These are phyloP conservation scores for Hypoxylon sp. DNA, from an alignment of 2,329 filamentous ascomycete genomes.

Conservation along the genomic window DNA sequence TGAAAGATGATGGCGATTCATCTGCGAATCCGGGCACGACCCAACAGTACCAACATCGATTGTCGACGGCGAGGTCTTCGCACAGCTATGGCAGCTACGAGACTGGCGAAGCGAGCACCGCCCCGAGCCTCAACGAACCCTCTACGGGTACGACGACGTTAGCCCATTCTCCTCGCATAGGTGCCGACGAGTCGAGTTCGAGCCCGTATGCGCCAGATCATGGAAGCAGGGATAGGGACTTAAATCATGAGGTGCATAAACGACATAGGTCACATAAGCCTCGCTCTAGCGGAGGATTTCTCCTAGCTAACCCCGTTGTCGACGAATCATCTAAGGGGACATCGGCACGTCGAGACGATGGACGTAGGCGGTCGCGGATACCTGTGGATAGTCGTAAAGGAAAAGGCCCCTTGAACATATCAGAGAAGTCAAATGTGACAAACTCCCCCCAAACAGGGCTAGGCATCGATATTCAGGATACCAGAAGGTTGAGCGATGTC, in stretches of 20 bases:
- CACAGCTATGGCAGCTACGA: conserved; percentile 59
- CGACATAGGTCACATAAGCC: conserved; percentile 58
- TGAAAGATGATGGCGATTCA: conserved; percentile 54
- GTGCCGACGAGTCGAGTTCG: conserved; percentile 35
- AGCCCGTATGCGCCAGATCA: conserved; percentile 38
- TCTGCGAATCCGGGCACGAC: conserved; percentile 45
- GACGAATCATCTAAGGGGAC: conserved; percentile 45
- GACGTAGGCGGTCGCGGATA: conserved; percentile 52
- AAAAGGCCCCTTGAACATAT: conserved; percentile 45
- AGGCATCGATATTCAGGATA: conserved; percentile 39
- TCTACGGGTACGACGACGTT: conserved; percentile 40
- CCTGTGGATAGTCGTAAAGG: conserved; percentile 52
- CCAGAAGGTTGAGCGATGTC: conserved; percentile 31
- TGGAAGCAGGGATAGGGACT: conserved; percentile 38
- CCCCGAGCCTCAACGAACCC: conserved; percentile 52
- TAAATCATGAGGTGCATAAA: conserved; percentile 45
- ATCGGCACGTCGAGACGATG: conserved; percentile 51
- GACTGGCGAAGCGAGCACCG: conserved; percentile 62
- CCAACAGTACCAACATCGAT: conserved; percentile 44
- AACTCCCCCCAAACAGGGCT: conserved; percentile 27
- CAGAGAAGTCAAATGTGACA: conserved; percentile 35
- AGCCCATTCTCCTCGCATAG: conserved; percentile 40
- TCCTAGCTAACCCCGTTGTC: conserved; percentile 63
- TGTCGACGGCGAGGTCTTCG: conserved; percentile 53
- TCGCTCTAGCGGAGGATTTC: conserved; percentile 66